Percentiles rank a stretch among this genome's conserved stretches.
Conservation (phyloP, 352 stramenopile species). For the Peronospora belbahrii region DNA sequence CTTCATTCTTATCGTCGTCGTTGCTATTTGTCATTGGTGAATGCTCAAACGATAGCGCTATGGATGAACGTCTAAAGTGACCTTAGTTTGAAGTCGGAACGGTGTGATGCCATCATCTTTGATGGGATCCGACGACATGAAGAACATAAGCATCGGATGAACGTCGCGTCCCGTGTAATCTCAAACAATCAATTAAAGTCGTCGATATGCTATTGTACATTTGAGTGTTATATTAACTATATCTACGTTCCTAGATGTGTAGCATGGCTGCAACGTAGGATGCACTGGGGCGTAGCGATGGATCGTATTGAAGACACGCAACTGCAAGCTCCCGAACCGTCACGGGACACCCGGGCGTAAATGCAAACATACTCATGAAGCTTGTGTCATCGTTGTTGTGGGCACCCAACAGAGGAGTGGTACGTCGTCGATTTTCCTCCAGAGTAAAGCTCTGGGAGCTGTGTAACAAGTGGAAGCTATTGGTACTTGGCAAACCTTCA, state of each 20-base stretch:
- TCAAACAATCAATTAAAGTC: not conserved
- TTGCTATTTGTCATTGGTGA: not conserved
- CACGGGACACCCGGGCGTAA: conserved; percentile 53
- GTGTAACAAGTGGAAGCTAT: conserved; percentile 12
- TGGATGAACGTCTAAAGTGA: conserved; percentile 8
- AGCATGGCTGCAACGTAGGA: conserved; percentile 75
- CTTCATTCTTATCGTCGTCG: not conserved
- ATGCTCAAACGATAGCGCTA: not conserved
- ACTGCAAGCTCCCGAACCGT: conserved; percentile 49
- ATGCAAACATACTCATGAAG: conserved; percentile 55
- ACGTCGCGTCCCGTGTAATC: conserved; percentile 2
- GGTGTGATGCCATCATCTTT: not conserved
- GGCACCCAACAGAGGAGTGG: conserved; percentile 18
- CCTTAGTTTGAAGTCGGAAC: not conserved
- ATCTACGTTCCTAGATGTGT: conserved; percentile 26
- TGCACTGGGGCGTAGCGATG: conserved; percentile 56
- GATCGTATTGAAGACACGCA: conserved; percentile 63
- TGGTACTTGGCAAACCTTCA: conserved; percentile 15
- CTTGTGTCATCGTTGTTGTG: conserved; percentile 30
- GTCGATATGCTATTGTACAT: conserved; percentile 21
- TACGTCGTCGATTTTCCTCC: conserved; percentile 27
- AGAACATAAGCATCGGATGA: conserved; percentile 13
- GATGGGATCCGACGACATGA: conserved; percentile 12
- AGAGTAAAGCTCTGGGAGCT: conserved; percentile 18
- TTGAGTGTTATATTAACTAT: conserved; percentile 12